phyloP scores from a whole-genome alignment of 2,329 filamentous ascomycete genomes.

The Lecanosticta acicola region DNA sequence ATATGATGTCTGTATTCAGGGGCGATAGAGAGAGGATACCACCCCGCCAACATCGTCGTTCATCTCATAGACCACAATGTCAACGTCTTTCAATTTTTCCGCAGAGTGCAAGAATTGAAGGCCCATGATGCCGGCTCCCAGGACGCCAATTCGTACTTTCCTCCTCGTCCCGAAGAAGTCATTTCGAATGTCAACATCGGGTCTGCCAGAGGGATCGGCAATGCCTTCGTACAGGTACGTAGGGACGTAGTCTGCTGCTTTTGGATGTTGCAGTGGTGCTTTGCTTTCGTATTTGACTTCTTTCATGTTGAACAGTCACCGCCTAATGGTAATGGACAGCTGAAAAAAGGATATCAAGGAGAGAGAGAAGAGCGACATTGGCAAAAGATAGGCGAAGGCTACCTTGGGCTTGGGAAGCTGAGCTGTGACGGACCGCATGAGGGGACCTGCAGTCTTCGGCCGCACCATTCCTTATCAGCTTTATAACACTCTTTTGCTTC shows the following conservation, averaged over 20 bases:
- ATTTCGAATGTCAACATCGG: constrained; percentile 9
- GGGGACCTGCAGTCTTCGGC: too few species aligned
- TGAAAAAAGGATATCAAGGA: too few species aligned
- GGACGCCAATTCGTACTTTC: constrained; percentile 17
- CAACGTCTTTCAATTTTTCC: constrained; percentile 17
- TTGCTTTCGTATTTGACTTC: constrained; percentile 3
- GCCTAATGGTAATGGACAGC: too few species aligned
- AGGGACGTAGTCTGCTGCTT: constrained; percentile 10
- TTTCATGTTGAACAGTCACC: constrained; percentile 5
- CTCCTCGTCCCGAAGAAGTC: constrained; percentile 19
- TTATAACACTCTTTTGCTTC: too few species aligned
- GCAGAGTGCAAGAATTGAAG: constrained; percentile 22
- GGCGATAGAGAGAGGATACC: constrained; percentile 12
- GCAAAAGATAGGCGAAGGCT: too few species aligned
- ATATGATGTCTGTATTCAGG: background rate
- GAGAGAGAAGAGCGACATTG: too few species aligned
- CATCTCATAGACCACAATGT: constrained; percentile 23
- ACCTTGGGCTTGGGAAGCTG: too few species aligned
- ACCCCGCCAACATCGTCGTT: constrained; percentile 34
- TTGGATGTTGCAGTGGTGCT: constrained; percentile 4
- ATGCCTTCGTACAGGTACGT: constrained; percentile 10
- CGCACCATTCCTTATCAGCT: too few species aligned
- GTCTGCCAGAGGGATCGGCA: constrained; percentile 9
- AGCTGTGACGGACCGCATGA: too few species aligned
- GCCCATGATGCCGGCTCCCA: constrained; percentile 21